Percentiles rank a stretch among this genome's conserved stretches.
phyloP scores from a whole-genome alignment of 352 stramenopile genomes.

The Peronospora belbahrii region DNA sequence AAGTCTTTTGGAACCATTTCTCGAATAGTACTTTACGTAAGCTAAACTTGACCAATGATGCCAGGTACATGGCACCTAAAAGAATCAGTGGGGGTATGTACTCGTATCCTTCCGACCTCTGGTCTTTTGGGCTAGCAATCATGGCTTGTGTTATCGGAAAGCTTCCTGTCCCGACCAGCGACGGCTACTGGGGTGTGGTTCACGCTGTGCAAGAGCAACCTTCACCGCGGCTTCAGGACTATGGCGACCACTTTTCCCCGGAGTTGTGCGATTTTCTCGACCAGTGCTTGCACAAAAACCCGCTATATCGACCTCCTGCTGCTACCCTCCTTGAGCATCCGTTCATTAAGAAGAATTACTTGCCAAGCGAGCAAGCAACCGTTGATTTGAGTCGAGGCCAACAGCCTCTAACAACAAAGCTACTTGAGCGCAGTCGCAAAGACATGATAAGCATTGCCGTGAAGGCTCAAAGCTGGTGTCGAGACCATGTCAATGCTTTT shows the following conservation, averaged over 20 bases:
- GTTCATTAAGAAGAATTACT: conserved; percentile 63
- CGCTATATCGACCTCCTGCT: conserved; percentile 46
- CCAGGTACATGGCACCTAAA: conserved; percentile 90
- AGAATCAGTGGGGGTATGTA: conserved; percentile 88
- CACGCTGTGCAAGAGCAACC: conserved; percentile 75
- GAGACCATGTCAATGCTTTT: conserved; percentile 35
- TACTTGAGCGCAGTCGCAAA: conserved; percentile 21
- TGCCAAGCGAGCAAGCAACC: conserved; percentile 23
- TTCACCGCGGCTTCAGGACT: conserved; percentile 56
- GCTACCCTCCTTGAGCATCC: conserved; percentile 49
- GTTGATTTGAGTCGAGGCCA: conserved; percentile 16
- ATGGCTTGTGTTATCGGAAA: conserved; percentile 86
- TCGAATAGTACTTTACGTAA: background rate
- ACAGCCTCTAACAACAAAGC: conserved; percentile 13
- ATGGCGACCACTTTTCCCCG: conserved; percentile 51
- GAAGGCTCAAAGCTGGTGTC: conserved; percentile 50
- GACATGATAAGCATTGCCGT: conserved; percentile 44
- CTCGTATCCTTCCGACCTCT: conserved; percentile 81
- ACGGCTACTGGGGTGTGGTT: conserved; percentile 88
- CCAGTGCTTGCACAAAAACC: conserved; percentile 75
- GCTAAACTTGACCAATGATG: conserved; percentile 1
- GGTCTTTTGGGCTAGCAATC: conserved; percentile 71
- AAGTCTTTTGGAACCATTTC: conserved; percentile 9
- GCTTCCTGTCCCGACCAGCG: conserved; percentile 70
- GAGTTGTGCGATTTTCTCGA: conserved; percentile 75